Conservation (phyloP, 108 stramenopile genomes). For the Fragilaria radians region DNA sequence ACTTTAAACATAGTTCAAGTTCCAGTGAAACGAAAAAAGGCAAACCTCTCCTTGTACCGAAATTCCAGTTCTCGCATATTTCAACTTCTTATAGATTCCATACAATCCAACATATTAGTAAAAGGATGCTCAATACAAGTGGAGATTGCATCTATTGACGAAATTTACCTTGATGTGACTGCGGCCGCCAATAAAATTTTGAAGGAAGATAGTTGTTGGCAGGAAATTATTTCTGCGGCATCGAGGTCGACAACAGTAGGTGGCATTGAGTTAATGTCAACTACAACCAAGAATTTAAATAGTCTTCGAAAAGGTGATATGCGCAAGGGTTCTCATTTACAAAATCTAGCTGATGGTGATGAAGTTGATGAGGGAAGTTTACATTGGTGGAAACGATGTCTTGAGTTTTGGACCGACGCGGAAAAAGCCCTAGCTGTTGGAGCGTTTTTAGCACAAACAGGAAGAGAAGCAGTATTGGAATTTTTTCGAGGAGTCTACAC, state of each 20-base stretch:
- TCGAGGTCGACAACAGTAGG: slow-evolving; percentile 15
- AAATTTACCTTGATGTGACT: slow-evolving; percentile 53
- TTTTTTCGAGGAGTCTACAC: slow-evolving; percentile 36
- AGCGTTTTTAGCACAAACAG: slow-evolving; percentile 24
- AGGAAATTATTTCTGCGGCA: not conserved
- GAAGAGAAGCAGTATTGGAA: slow-evolving; percentile 23
- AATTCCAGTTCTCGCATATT: slow-evolving; percentile 29
- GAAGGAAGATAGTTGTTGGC: slow-evolving; percentile 7
- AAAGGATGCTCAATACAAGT: slow-evolving; percentile 8
- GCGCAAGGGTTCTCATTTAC: slow-evolving; percentile 14
- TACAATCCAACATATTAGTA: not conserved
- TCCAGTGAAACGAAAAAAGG: slow-evolving; percentile 45
- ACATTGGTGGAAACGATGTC: slow-evolving; percentile 16
- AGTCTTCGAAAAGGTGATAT: slow-evolving; percentile 16
- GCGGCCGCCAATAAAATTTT: not conserved
- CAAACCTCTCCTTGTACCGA: slow-evolving; percentile 49
- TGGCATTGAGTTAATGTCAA: slow-evolving; percentile 16
- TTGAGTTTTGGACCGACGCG: slow-evolving; percentile 16
- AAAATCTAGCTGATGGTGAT: slow-evolving; percentile 5
- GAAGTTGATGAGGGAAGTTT: slow-evolving; percentile 7
- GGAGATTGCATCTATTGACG: slow-evolving; percentile 52
- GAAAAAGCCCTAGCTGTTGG: slow-evolving; percentile 23
- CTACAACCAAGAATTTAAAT: slow-evolving; percentile 10
- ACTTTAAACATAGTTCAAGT: slow-evolving; percentile 33
- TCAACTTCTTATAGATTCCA: slow-evolving; percentile 3